Conservation (phyloP, 352 stramenopile genomes). For the Phytophthora citricola region DNA sequence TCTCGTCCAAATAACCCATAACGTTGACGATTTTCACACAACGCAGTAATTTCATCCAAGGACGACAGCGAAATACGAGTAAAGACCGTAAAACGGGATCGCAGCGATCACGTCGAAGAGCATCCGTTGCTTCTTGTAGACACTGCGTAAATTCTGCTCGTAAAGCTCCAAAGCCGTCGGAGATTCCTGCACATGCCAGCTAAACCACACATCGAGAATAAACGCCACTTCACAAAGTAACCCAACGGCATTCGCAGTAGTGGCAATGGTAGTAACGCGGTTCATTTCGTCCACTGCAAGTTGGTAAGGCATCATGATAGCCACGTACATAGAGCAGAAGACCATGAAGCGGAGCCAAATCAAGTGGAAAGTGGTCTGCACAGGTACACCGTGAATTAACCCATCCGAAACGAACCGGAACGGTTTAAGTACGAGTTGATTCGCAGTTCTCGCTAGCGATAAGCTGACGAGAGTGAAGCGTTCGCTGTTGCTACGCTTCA, state of each 20-base stretch:
- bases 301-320: constrained; percentile 55
- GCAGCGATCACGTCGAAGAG: constrained; percentile 47
- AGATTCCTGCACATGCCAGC: constrained; percentile 44
- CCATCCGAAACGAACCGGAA: constrained; percentile 26
- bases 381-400: constrained; percentile 28
- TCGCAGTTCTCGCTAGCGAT: neutral
- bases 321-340: constrained; percentile 48
- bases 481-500: constrained; percentile 13
- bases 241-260: constrained; percentile 21
- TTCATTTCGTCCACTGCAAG: constrained; percentile 48
- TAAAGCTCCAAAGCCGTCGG: constrained; percentile 56
- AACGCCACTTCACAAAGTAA: constrained; percentile 56
- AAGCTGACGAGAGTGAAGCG: neutral
- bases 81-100: constrained; percentile 51
- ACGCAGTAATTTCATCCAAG: constrained; percentile 45
- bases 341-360: constrained; percentile 47
- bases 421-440: neutral
- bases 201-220: constrained; percentile 59
- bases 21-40: constrained; percentile 64
- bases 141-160: constrained; percentile 42
- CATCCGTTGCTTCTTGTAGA: constrained; percentile 56
- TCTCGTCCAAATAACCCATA: constrained; percentile 54
- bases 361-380: constrained; percentile 56
- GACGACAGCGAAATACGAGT: constrained; percentile 27
- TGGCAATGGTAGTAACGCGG: constrained; percentile 19